Base-by-base conservation (phyloP, 2,329 filamentous ascomycete species). In the Exophiala xenobiotica region DNA sequence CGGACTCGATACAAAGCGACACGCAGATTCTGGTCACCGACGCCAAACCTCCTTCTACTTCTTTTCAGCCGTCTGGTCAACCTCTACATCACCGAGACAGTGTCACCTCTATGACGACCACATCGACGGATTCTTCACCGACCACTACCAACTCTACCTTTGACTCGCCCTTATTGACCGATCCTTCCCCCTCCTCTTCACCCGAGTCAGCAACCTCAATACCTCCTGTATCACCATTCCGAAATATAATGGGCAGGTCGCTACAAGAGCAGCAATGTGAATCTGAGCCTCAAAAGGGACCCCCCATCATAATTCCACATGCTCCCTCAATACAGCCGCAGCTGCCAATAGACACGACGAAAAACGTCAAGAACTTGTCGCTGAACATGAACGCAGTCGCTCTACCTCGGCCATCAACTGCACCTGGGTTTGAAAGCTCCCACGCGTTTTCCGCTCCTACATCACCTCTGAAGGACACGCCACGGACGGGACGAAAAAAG, bases 101-200 rank as follows among this genome's bases (percentile, higher is more conserved):
- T 59, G 61, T 74, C 31, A 74, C 71, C 8, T 72, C 71, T 7
- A 65, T 68, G 46, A 66, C 66, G n/a, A 88, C 87, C 12, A 89
- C 88, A 58, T 97, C 93, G 1, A 88, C 88, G 35, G 91, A 96
- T 65, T 96, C 92, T 18, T 97, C 92, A 6, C 93, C 93, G 1
- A 97, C 92, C 6, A 96, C 91, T 3, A 96, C 92, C 2, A 81
- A 93, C 43, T 96, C 90, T 4, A 96, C 90, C 16, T 89, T 92
- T 58, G 92, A 96, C 71, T 95, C 91, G 4, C 92, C 90, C 6
- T 88, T 90, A 23, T 78, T 93, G 42, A 91, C 91, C 23, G 92
- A 97, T 63, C 86, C 89, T 6, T 96, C 92, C 4, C 90, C 93
- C 2, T 92, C 87, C 46, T 90, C 91, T 18, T 96, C 92, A 1